Evolutionary conservation across 345 rosid genomes (phyloP), one percentile per base, ranked within the genome.

Genomic region (Citrus trifoliata): DNA sequence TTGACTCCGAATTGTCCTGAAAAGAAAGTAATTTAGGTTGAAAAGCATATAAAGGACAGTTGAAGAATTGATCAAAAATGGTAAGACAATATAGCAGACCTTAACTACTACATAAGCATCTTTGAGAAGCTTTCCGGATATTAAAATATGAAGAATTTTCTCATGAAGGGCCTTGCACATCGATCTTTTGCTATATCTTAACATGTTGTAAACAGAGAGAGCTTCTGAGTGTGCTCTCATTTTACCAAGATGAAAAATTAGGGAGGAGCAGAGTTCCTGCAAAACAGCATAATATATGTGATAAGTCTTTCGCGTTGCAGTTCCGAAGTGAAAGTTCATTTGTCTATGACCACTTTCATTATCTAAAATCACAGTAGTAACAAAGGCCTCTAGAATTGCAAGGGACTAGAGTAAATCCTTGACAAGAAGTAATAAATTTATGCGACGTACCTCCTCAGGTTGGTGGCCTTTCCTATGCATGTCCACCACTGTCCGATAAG

Each of bases 21-120:
- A 80, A 27, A 78, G 33, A 70, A 12, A 56, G 32, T 30, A 24
- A 40, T 12, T 35, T 74, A 77, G 28, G 66, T 28, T 28, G 32
- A 70, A 18, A 48, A 59, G 68, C 6, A 76, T 63, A 32, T 48
- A 3, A 46, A 55, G 67, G 24, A 74, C 33, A 24, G 32, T 42
- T 28, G 38, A 69, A 77, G 10, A 70, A 60, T 16, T 19, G 5
- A 68, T 78, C 27, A n/a, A 66, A 51, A 25, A 65, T 10, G 68
- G 32, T 37, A 65, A 80, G 76, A 64, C 28, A 82, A 37, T 33
- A 53, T 35, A 70, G 63, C 83, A 75, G 82, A 91, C 99, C 96
- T 95, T 93, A 33, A 95, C 94, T 4, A 92, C 91, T 58, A 95
- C 82, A 59, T 89, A 95, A 64, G 97, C 99, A 28, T 93, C 98